Evolutionary conservation across 345 rosid species (phyloP).

Genomic region (Syzygium aqueum): DNA sequence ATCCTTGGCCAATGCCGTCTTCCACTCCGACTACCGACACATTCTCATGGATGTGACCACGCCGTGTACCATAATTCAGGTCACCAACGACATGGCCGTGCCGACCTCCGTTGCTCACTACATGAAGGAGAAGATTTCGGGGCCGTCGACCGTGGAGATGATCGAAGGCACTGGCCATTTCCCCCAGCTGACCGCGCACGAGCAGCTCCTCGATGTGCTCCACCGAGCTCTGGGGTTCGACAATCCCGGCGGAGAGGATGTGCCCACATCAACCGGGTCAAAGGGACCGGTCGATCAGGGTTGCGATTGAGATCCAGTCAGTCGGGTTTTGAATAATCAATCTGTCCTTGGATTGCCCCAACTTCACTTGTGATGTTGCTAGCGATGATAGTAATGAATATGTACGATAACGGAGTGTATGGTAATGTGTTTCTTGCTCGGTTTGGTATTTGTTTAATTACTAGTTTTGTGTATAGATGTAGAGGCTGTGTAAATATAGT

Average conservation of each 20-base stretch:
- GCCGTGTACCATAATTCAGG: constrained; percentile 6
- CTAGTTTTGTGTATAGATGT: background rate
- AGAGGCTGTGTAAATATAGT: background rate
- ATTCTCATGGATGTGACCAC: background rate
- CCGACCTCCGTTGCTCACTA: constrained; percentile 3
- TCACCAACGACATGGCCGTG: constrained; percentile 2
- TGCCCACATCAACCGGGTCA: background rate
- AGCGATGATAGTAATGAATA: background rate
- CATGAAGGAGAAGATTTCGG: constrained; percentile 3
- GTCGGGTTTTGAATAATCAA: background rate
- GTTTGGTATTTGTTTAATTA: background rate
- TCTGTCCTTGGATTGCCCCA: background rate
- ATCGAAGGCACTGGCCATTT: background rate
- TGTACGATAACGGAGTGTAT: background rate
- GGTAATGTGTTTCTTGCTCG: background rate
- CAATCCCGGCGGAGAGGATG: background rate
- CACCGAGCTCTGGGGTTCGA: background rate
- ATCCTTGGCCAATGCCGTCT: constrained; percentile 2
- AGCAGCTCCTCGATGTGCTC: constrained; percentile 1
- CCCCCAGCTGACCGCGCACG: constrained; percentile 1
- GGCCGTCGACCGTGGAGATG: constrained; percentile 1
- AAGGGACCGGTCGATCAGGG: background rate
- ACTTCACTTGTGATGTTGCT: background rate
- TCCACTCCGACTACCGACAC: constrained; percentile 2
- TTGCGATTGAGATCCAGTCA: background rate